Percentiles rank a stretch among this genome's conserved stretches.
Conservation (phyloP, 1,284 basidiomycete genomes). For the Papiliotrema laurentii region DNA sequence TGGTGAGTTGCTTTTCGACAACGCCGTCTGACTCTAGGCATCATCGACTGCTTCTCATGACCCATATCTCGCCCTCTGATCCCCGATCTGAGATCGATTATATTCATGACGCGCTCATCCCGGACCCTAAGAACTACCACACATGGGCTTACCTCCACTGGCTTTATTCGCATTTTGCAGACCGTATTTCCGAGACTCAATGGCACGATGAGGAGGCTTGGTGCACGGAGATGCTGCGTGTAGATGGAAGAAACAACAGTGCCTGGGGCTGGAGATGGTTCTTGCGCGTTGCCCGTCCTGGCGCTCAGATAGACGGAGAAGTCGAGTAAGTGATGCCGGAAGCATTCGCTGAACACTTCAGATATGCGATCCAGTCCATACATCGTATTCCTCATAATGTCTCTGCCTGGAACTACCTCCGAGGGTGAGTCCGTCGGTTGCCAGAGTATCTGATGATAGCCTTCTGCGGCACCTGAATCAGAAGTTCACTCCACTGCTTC, state of each 20-base stretch:
- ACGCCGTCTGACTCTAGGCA: conserved; percentile 52
- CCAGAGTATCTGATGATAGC: too few relatives aligned
- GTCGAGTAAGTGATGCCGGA: conserved; percentile 56
- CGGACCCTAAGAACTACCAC: conserved; percentile 90
- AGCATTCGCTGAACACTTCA: conserved; percentile 40
- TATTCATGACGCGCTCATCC: conserved; percentile 63
- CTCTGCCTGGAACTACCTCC: conserved; percentile 90
- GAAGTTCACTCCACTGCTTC: conserved; percentile 55
- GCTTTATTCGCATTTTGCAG: conserved; percentile 70
- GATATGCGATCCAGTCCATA: conserved; percentile 66
- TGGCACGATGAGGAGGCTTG: conserved; percentile 77
- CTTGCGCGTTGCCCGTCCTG: conserved; percentile 69
- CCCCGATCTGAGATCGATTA: conserved; percentile 65
- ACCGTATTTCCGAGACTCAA: conserved; percentile 53
- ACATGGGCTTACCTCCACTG: conserved; percentile 94
- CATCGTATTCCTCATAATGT: conserved; percentile 84
- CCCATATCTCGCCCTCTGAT: conserved; percentile 56
- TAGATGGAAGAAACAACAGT: conserved; percentile 90
- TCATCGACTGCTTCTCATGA: conserved; percentile 74
- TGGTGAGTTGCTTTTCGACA: conserved; percentile 55
- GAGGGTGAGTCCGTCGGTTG: conserved; percentile 55
- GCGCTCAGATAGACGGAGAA: conserved; percentile 56
- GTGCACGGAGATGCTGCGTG: conserved; percentile 65
- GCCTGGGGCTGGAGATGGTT: conserved; percentile 99
- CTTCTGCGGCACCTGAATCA: too few relatives aligned